Conservation (phyloP, 139 green algal genomes). For the Marvania coccoides region DNA sequence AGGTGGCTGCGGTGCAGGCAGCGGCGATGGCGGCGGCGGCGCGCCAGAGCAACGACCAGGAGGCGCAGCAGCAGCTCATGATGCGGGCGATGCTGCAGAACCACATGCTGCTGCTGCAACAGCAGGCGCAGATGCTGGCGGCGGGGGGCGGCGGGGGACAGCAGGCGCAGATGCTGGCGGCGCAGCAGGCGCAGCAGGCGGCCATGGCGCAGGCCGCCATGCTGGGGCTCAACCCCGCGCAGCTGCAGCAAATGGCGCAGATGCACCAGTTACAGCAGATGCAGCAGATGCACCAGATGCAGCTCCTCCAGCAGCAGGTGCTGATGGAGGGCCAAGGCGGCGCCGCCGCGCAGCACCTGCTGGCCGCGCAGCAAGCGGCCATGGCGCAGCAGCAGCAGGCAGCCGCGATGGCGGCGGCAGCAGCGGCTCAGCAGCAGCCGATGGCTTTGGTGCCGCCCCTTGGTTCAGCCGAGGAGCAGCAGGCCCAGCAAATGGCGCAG, state of each 20-base stretch:
- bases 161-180: no score
- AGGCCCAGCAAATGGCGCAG: neutral
- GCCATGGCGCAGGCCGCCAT: no score
- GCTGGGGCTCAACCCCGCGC: no score
- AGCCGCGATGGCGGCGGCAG: neutral
- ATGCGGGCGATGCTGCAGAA: neutral
- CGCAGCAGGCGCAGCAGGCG: no score
- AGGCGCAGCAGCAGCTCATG: neutral
- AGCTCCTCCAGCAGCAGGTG: conserved; percentile 4
- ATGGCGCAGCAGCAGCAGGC: neutral
- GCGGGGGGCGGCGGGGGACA: no score
- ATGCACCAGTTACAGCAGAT: neutral
- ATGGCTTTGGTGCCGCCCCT: conserved; percentile 1
- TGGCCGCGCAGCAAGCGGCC: neutral
- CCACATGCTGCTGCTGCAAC: neutral
- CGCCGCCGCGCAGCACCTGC: neutral
- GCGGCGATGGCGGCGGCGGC: neutral
- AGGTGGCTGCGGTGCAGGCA: neutral
- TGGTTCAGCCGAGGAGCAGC: neutral
- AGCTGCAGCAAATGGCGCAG: neutral
- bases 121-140: no score
- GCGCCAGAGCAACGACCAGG: neutral
- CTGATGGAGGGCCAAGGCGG: conserved; percentile 39
- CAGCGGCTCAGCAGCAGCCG: neutral
- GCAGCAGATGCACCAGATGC: neutral